These are phyloP conservation scores for Boletellus sp. DNA, from an alignment of 768 basidiomycete genomes.

Conservation along the genomic window DNA sequence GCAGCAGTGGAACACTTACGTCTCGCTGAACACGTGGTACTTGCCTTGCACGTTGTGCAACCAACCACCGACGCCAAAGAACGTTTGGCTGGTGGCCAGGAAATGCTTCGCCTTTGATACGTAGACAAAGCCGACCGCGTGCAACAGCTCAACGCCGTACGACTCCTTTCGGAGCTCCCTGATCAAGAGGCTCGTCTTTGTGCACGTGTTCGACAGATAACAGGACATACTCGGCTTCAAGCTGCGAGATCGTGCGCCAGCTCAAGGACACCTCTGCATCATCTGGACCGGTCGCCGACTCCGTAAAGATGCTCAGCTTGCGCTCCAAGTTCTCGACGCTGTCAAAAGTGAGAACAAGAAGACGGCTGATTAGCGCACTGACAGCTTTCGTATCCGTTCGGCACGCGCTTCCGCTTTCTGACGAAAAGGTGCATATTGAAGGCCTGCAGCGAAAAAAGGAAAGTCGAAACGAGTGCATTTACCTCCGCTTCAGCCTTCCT, in stretches of 20 bases:
- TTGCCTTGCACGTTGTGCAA: slow-evolving; percentile 89
- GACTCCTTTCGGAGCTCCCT: slow-evolving; percentile 84
- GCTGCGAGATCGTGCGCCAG: slow-evolving; percentile 71
- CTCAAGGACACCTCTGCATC: slow-evolving; percentile 68
- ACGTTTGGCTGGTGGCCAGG: slow-evolving; percentile 64
- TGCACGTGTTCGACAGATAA: neutral
- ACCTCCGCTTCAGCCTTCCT: slow-evolving; percentile 68
- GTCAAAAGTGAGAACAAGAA: slow-evolving; percentile 3
- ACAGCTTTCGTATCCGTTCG: slow-evolving; percentile 70
- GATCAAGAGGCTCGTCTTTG: slow-evolving; percentile 3
- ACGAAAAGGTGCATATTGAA: slow-evolving; percentile 10
- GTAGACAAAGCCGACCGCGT: slow-evolving; percentile 86
- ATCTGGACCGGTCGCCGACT: slow-evolving; percentile 68
- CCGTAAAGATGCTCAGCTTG: slow-evolving; percentile 84
- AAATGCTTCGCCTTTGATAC: slow-evolving; percentile 78
- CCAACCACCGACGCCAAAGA: slow-evolving; percentile 88
- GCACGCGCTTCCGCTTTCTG: slow-evolving; percentile 80
- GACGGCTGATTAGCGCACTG: neutral
- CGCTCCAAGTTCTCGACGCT: slow-evolving; percentile 69
- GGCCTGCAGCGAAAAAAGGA: neutral
- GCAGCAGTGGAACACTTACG: slow-evolving; percentile 46
- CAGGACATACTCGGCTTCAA: slow-evolving; percentile 74
- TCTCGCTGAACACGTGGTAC: slow-evolving; percentile 92
- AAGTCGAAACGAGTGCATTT: slow-evolving; percentile 4
- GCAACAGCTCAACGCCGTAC: slow-evolving; percentile 81